Percentiles rank a stretch among this genome's conserved stretches.
These are phyloP conservation scores for Veloboletus limbatus DNA, from an alignment of 1,284 basidiomycete species.

Conservation along the genomic window DNA sequence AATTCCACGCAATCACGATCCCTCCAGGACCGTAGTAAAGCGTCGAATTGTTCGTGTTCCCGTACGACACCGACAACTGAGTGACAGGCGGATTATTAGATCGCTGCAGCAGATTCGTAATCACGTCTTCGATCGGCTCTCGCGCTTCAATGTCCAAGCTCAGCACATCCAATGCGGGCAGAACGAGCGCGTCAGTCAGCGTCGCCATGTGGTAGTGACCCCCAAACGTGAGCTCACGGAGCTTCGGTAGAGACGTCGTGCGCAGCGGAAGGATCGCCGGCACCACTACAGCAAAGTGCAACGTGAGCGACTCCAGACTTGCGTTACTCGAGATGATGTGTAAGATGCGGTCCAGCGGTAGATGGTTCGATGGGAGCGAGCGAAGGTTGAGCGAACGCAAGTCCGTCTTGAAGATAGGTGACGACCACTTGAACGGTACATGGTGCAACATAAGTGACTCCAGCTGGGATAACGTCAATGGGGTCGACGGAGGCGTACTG, in stretches of 20 bases:
- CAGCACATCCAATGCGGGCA: slow-evolving; percentile 54
- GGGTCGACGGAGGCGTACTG: slow-evolving; percentile 39
- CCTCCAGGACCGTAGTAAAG: slow-evolving; percentile 43
- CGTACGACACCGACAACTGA: slow-evolving; percentile 59
- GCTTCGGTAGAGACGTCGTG: slow-evolving; percentile 46
- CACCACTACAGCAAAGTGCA: slow-evolving; percentile 59
- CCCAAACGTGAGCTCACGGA: slow-evolving; percentile 55
- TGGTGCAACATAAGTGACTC: slow-evolving; percentile 60
- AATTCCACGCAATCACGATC: slow-evolving; percentile 47
- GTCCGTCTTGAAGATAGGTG: slow-evolving; percentile 57
- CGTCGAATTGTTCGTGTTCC: slow-evolving; percentile 39
- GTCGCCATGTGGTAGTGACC: slow-evolving; percentile 63
- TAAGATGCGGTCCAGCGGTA: slow-evolving; percentile 63
- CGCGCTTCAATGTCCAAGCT: slow-evolving; percentile 65
- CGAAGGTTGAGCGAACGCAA: slow-evolving; percentile 58
- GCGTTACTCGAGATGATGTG: slow-evolving; percentile 58
- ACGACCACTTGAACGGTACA: slow-evolving; percentile 72
- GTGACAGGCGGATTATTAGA: slow-evolving; percentile 54
- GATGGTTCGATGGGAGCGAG: slow-evolving; percentile 57
- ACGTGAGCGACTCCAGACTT: slow-evolving; percentile 49
- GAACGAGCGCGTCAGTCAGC: slow-evolving; percentile 57
- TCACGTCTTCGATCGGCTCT: slow-evolving; percentile 65
- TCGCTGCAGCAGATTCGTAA: slow-evolving; percentile 55
- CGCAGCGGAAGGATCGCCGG: slow-evolving; percentile 59
- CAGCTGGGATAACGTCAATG: slow-evolving; percentile 45